Conservation (phyloP, 768 basidiomycete genomes). For the Lactarius sp. region DNA sequence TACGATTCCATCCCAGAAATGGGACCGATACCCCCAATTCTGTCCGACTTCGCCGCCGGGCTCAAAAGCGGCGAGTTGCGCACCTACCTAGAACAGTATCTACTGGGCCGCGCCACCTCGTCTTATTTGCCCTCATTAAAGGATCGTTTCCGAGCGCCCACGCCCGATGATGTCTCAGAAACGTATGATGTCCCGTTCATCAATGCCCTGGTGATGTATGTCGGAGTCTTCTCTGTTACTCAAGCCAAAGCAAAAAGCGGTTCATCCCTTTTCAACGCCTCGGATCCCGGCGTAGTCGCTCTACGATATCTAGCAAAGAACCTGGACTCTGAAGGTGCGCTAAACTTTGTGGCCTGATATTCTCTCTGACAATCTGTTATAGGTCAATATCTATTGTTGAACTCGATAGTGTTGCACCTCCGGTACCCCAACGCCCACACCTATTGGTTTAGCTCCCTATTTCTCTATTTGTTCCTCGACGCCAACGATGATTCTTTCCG, state of each 20-base stretch:
- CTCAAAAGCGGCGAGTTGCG: conserved; percentile 80
- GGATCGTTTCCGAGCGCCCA: conserved; percentile 60
- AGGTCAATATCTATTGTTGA: conserved; percentile 96
- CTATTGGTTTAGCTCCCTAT: conserved; percentile 91
- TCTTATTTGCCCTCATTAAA: conserved; percentile 74
- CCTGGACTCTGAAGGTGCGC: conserved; percentile 85
- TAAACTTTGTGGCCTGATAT: background rate
- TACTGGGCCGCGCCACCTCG: conserved; percentile 67
- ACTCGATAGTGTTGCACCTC: conserved; percentile 88
- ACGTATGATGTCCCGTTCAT: conserved; percentile 84
- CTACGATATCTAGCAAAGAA: conserved; percentile 79
- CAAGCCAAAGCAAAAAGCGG: conserved; percentile 85
- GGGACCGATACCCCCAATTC: conserved; percentile 85
- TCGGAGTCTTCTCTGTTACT: conserved; percentile 89
- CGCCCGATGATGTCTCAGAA: conserved; percentile 46
- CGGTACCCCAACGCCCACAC: conserved; percentile 99
- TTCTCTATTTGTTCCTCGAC: conserved; percentile 83
- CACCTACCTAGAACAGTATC: conserved; percentile 75
- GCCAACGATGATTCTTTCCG: conserved; percentile 70
- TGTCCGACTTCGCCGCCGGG: conserved; percentile 85
- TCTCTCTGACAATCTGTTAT: conserved; percentile 13
- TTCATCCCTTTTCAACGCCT: conserved; percentile 71
- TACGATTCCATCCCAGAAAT: conserved; percentile 81
- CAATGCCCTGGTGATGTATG: conserved; percentile 93
- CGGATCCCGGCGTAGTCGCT: conserved; percentile 79